Evolutionary conservation across 1,139 yeast genomes (phyloP).

Genomic region (Petasospora rhodanensis): DNA sequence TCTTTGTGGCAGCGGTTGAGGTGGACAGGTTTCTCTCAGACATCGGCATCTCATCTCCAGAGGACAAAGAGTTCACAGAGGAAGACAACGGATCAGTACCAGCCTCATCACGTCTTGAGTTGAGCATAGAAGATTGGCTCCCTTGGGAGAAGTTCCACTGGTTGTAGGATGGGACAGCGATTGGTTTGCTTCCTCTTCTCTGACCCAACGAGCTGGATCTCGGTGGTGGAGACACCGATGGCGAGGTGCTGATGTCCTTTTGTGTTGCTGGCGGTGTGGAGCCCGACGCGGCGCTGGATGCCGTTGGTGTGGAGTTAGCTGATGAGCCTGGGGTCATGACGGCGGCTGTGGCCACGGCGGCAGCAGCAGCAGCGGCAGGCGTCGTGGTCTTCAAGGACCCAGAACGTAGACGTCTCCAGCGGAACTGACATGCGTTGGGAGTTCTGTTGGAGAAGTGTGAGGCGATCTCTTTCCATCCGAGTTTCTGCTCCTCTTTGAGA

Average conservation of each 20-base stretch:
- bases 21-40: too few relatives aligned
- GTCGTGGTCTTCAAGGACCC: constrained; percentile 52
- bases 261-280: constrained; percentile 6
- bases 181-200: too few relatives aligned
- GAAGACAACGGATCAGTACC: constrained; percentile 12
- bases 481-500: constrained; percentile 62
- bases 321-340: constrained; percentile 10
- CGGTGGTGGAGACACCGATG: constrained; percentile 13
- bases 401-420: constrained; percentile 69
- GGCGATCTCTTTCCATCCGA: constrained; percentile 78
- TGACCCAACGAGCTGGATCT: too few relatives aligned
- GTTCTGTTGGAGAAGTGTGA: constrained; percentile 63
- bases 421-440: constrained; percentile 74
- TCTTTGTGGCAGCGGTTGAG: constrained; percentile 5
- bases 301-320: constrained; percentile 11
- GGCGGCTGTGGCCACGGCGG: constrained; percentile 1
- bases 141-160: constrained; percentile 10
- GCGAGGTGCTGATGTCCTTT: constrained; percentile 8
- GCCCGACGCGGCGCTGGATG: constrained; percentile 5
- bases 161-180: constrained; percentile 4
- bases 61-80: constrained; percentile 8
- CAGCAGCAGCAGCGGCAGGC: constrained; percentile 2
- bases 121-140: background rate
- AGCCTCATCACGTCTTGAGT: constrained; percentile 3
- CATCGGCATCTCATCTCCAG: constrained; percentile 2